Evolutionary conservation across 768 basidiomycete species (phyloP), one percentile per base, ranked within the genome.

Genomic region (Daedaleopsis nitida): DNA sequence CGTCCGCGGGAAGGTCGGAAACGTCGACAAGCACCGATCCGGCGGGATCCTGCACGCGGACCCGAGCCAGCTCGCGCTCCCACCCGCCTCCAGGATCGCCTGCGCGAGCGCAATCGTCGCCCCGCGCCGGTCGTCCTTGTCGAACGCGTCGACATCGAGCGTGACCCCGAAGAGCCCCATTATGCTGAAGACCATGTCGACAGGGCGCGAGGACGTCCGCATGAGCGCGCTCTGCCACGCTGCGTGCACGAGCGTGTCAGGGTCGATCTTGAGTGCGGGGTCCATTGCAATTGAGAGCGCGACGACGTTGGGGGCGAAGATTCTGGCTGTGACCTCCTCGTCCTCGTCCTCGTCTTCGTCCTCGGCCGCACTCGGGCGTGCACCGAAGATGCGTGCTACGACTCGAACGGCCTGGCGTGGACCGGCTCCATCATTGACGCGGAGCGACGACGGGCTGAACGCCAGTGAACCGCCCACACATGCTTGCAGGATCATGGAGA

Each of bases 91-190:
- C 14, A 64, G 49, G 23, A 64, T 51, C 24, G 12, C 62, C 48
- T 50, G 47, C n/a, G 49, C 49, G 39, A 64, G 62, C 14, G 48
- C 54, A 19, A 64, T 56, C 3, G 58, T 59, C 19, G 62, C 62
- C 10, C 58, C 42, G 9, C 21, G 47, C 14, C 52, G 44, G 50
- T 64, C 62, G 34, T 59, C 17, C 34, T 45, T n/a, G 34, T 45
- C 19, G 37, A 55, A 64, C 1, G 16, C 24, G 12, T 13, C 19
- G 9, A 53, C 35, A 34, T 55, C 49, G 24, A 64, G 62, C 14
- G 14, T n/a, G 11, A 64, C 62, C 7, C 50, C 53, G 24, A 52
- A 51, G n/a, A 63, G 62, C n/a, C 62, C 62, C 62, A 63, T 63
- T 44, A 62, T 57, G 34, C 55, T 57, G 56, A 64, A 49, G 0